Percentiles rank a stretch among this genome's conserved stretches.
These are phyloP conservation scores for Xanthoconium purpureum DNA, from an alignment of 768 basidiomycete species.

Conservation along the genomic window DNA sequence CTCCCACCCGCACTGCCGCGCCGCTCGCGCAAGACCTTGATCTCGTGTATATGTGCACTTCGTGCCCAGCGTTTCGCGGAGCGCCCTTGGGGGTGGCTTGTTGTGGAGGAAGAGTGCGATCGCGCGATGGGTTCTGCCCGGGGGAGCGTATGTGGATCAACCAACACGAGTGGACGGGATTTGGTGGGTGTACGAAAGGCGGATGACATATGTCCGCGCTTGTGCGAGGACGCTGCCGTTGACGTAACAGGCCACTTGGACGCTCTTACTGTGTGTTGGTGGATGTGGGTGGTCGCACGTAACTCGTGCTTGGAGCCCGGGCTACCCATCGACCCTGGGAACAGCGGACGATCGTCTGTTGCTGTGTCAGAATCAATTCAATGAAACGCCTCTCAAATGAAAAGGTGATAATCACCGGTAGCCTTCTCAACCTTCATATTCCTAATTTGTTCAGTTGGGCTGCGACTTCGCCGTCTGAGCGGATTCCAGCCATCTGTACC, in stretches of 20 bases:
- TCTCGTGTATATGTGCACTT: constrained; percentile 67
- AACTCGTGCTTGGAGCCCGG: neutral
- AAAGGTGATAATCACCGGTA: constrained; percentile 5
- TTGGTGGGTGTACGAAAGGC: constrained; percentile 25
- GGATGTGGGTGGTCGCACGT: neutral
- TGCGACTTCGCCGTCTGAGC: constrained; percentile 29
- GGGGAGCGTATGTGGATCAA: constrained; percentile 28
- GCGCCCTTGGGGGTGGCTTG: constrained; percentile 19
- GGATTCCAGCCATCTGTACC: constrained; percentile 40
- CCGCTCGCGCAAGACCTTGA: constrained; percentile 31
- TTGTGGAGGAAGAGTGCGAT: constrained; percentile 22
- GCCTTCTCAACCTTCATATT: constrained; percentile 13
- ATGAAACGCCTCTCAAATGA: neutral
- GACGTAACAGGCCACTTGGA: neutral
- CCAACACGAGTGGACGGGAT: constrained; percentile 1
- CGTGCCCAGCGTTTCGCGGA: constrained; percentile 58
- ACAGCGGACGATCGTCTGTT: neutral
- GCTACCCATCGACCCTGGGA: neutral
- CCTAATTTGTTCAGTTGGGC: constrained; percentile 19
- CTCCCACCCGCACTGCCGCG: constrained; percentile 9
- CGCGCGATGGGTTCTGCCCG: constrained; percentile 18
- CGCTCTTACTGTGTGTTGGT: neutral
- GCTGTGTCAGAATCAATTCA: neutral
- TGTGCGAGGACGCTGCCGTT: constrained; percentile 6
- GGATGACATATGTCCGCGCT: neutral